Evolutionary conservation across 2,329 filamentous ascomycete species (phyloP).

Genomic region (Fusarium tricinctum): DNA sequence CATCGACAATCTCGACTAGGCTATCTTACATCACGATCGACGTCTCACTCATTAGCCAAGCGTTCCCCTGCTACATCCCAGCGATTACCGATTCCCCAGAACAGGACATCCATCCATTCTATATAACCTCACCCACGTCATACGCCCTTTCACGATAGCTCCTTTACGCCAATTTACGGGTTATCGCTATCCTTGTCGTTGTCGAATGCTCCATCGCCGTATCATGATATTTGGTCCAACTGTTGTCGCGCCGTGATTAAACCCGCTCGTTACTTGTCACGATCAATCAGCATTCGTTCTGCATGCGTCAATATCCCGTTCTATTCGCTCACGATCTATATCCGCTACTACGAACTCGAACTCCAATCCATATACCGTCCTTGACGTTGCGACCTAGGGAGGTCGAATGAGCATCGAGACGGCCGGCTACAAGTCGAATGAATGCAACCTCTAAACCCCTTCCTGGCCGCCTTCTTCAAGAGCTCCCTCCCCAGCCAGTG

Average conservation of each 20-base stretch:
- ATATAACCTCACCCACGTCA: slow-evolving; percentile 30
- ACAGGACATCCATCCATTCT: slow-evolving; percentile 17
- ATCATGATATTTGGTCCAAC: slow-evolving; percentile 39
- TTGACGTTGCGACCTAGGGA: slow-evolving; percentile 44
- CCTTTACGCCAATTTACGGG: slow-evolving; percentile 26
- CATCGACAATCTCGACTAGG: slow-evolving; percentile 41
- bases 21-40: slow-evolving; percentile 46
- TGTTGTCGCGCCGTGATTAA: slow-evolving; percentile 33
- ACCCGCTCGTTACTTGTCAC: slow-evolving; percentile 20
- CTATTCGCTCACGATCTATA: slow-evolving; percentile 32
- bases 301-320: slow-evolving; percentile 46
- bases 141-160: slow-evolving; percentile 22
- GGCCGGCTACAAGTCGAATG: slow-evolving; percentile 55
- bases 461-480: slow-evolving; percentile 98
- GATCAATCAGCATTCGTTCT: slow-evolving; percentile 28
- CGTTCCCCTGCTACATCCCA: slow-evolving; percentile 19
- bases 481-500: slow-evolving; percentile 94
- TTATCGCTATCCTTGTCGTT: slow-evolving; percentile 42
- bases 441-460: slow-evolving; percentile 99
- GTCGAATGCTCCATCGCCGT: slow-evolving; percentile 44
- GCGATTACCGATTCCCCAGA: slow-evolving; percentile 21
- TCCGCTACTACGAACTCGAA: slow-evolving; percentile 31
- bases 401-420: slow-evolving; percentile 50
- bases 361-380: slow-evolving; percentile 25
- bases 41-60: slow-evolving; percentile 42